Conservation (phyloP, 148 eudicot genomes). For the Rhododendron vialii region DNA sequence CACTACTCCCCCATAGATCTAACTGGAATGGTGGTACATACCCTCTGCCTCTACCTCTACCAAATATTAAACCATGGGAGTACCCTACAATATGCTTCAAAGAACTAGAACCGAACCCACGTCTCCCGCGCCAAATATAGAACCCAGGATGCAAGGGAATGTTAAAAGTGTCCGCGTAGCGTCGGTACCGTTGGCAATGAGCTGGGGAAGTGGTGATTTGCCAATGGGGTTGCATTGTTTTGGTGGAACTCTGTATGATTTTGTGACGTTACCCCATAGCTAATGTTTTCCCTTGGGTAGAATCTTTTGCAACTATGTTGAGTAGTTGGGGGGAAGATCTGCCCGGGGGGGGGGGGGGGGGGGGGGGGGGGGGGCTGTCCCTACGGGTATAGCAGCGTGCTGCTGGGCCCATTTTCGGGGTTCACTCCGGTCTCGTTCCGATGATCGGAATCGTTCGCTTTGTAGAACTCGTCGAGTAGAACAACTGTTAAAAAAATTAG, state of each 20-base stretch:
- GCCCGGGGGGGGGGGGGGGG: too few species aligned
- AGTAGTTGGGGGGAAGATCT: neutral
- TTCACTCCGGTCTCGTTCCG: too few species aligned
- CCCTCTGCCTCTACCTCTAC: neutral
- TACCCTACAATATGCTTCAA: neutral
- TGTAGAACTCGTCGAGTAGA: too few species aligned
- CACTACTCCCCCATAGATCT: too few species aligned
- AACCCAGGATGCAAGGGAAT: neutral
- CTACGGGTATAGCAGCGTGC: too few species aligned
- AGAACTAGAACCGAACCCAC: too few species aligned
- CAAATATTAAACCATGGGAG: neutral
- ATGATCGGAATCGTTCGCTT: too few species aligned
- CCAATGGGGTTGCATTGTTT: neutral
- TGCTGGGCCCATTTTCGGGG: too few species aligned
- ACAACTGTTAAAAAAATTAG: too few species aligned
- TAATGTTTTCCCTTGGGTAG: neutral
- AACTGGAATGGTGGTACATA: too few species aligned
- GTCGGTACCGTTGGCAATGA: neutral
- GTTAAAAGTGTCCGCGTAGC: neutral
- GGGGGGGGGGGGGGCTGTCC: too few species aligned
- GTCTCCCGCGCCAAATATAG: neutral
- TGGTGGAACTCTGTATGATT: neutral
- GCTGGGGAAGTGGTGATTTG: neutral
- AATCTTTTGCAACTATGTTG: neutral
- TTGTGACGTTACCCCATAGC: neutral